phyloP scores from a whole-genome alignment of 495 filamentous ascomycete genomes.

The Letharia columbiana region DNA sequence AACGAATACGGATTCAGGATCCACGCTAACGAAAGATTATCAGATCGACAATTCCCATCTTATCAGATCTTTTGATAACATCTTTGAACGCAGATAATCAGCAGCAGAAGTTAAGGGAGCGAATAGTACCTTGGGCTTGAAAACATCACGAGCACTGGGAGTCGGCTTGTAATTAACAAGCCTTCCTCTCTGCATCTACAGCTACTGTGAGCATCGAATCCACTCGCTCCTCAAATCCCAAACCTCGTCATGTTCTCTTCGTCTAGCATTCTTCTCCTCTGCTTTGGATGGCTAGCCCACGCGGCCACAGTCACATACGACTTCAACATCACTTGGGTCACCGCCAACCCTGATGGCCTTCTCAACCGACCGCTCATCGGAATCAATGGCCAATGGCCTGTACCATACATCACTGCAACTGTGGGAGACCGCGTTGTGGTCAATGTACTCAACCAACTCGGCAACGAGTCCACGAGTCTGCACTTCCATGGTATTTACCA shows the following conservation, averaged over 20 bases:
- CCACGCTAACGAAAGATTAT: slow-evolving; percentile 17
- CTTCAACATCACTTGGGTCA: slow-evolving; percentile 76
- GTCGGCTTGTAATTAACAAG: not conserved
- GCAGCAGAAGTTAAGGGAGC: not conserved
- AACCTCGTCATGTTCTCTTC: slow-evolving; percentile 10
- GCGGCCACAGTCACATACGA: slow-evolving; percentile 59
- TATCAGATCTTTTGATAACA: slow-evolving; percentile 23
- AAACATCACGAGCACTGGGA: not conserved
- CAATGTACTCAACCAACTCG: slow-evolving; percentile 64
- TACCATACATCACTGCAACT: slow-evolving; percentile 58
- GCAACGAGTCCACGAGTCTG: slow-evolving; percentile 61
- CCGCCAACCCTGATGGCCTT: slow-evolving; percentile 66
- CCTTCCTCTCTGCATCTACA: not conserved
- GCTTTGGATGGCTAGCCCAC: slow-evolving; percentile 13
- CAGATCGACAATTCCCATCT: slow-evolving; percentile 22
- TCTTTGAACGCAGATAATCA: not conserved
- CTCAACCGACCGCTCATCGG: slow-evolving; percentile 63
- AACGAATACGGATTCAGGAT: not conserved
- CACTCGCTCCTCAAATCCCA: not conserved
- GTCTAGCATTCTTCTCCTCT: slow-evolving; percentile 5
- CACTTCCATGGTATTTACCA: slow-evolving; percentile 72
- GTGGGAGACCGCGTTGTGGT: slow-evolving; percentile 67
- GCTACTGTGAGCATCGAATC: not conserved
- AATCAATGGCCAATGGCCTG: slow-evolving; percentile 76
- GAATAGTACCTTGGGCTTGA: slow-evolving; percentile 1